Evolutionary conservation across 192 early-diverging fungal genomes (phyloP).

Genomic region (Backusella circina): DNA sequence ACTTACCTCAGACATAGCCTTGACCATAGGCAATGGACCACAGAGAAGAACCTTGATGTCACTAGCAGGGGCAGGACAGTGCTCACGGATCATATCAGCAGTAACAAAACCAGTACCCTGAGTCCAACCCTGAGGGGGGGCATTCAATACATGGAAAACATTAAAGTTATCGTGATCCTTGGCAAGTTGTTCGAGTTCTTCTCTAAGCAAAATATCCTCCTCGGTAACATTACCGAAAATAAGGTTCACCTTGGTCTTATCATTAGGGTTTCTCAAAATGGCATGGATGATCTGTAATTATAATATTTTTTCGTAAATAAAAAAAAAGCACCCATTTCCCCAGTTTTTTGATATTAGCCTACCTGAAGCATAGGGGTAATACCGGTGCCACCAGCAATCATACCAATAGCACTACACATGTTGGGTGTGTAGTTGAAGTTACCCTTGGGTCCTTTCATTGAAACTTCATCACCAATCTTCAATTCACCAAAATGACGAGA

Average conservation of each 20-base stretch:
- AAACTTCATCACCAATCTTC: conserved; percentile 67
- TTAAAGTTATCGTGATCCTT: conserved; percentile 72
- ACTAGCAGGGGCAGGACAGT: conserved; percentile 66
- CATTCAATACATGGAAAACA: conserved; percentile 83
- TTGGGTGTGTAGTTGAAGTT: conserved; percentile 84
- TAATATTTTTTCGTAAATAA: neutral
- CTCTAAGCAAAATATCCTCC: conserved; percentile 83
- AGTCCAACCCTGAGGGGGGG: conserved; percentile 74
- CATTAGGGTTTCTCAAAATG: conserved; percentile 78
- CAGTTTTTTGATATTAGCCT: conserved; percentile 79
- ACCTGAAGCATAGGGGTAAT: conserved; percentile 79
- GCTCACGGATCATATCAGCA: conserved; percentile 73
- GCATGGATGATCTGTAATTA: conserved; percentile 72
- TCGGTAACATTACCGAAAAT: conserved; percentile 90
- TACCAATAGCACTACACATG: conserved; percentile 69
- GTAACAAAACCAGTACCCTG: conserved; percentile 86
- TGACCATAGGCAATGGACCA: conserved; percentile 42
- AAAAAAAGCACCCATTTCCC: neutral
- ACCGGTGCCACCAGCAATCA: conserved; percentile 79
- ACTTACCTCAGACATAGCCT: conserved; percentile 18
- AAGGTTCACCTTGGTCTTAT: conserved; percentile 84
- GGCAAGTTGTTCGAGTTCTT: conserved; percentile 78
- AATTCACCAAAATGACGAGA: conserved; percentile 72
- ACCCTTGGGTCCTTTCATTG: conserved; percentile 88
- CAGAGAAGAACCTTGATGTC: conserved; percentile 89